A percentile compares a stretch with the other conserved stretches of the same genome.
These are phyloP conservation scores for Aureobasidium leucospermi DNA, from an alignment of 2,329 filamentous ascomycete species.

Conservation along the genomic window DNA sequence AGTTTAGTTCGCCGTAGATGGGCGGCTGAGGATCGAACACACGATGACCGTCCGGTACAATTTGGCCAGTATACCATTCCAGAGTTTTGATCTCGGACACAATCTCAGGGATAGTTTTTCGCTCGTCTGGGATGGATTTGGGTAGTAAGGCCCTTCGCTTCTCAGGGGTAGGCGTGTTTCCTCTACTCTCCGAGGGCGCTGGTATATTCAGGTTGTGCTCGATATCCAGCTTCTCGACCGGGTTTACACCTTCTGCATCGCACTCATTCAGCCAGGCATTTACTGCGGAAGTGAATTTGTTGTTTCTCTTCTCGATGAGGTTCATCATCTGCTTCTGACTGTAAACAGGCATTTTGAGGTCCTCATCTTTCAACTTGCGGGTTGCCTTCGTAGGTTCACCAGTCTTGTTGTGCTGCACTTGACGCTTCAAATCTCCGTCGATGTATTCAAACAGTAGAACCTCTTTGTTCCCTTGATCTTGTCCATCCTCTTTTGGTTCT, in stretches of 20 bases:
- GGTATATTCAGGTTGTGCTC: constrained; percentile 59
- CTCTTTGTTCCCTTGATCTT: constrained; percentile 44
- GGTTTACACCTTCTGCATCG: constrained; percentile 55
- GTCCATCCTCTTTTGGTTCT: constrained; percentile 29
- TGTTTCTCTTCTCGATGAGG: constrained; percentile 83
- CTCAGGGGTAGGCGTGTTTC: constrained; percentile 35
- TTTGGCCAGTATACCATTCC: constrained; percentile 85
- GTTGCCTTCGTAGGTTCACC: constrained; percentile 63
- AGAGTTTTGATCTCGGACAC: constrained; percentile 72
- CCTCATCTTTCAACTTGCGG: constrained; percentile 65
- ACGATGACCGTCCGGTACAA: constrained; percentile 86
- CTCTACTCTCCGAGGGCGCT: constrained; percentile 41
- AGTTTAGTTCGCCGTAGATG: constrained; percentile 75
- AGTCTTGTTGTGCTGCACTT: constrained; percentile 64
- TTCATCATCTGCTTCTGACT: constrained; percentile 86
- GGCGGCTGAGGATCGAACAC: constrained; percentile 81
- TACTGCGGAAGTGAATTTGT: constrained; percentile 71
- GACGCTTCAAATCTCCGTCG: constrained; percentile 80
- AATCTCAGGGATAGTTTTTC: constrained; percentile 76
- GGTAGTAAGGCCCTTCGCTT: constrained; percentile 46
- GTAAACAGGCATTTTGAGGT: constrained; percentile 84
- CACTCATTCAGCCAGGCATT: constrained; percentile 72
- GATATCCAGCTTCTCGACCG: constrained; percentile 56
- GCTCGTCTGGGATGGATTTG: constrained; percentile 66
- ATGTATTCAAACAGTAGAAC: constrained; percentile 88